These are phyloP conservation scores for Nidularia pulvinata DNA, from an alignment of 768 basidiomycete species.

Conservation along the genomic window DNA sequence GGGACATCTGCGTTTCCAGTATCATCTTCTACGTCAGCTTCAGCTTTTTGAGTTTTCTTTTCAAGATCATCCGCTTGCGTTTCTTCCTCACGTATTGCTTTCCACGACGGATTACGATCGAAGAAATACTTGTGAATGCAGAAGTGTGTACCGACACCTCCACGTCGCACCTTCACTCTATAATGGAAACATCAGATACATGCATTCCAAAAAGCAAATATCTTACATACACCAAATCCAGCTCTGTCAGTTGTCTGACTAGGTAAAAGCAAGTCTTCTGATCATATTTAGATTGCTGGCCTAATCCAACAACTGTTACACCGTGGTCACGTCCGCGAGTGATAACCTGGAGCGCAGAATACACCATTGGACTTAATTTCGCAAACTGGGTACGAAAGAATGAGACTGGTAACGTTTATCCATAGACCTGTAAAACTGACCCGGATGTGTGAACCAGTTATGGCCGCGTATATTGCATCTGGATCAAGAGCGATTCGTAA, in stretches of 20 bases:
- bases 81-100: conserved; percentile 74
- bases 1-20: conserved; percentile 28
- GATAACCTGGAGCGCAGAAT: conserved; percentile 80
- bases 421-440: conserved; percentile 37
- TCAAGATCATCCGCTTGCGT: conserved; percentile 35
- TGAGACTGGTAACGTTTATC: not conserved
- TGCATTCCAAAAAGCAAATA: not conserved
- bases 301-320: conserved; percentile 76
- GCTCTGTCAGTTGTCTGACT: conserved; percentile 69
- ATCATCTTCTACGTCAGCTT: conserved; percentile 25
- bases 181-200: not conserved
- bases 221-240: conserved; percentile 67
- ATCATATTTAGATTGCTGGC: conserved; percentile 78
- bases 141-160: conserved; percentile 76
- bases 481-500: conserved; percentile 78
- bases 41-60: conserved; percentile 15
- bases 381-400: conserved; percentile 48
- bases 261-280: conserved; percentile 92
- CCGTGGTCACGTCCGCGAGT: conserved; percentile 81
- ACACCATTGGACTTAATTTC: conserved; percentile 85
- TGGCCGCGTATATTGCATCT: conserved; percentile 71
- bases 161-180: conserved; percentile 77
- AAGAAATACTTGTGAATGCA: conserved; percentile 87
- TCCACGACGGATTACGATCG: conserved; percentile 75
- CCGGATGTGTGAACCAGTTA: conserved; percentile 84